Base-by-base conservation (phyloP, 352 stramenopile species). In the Phytophthora citricola region DNA sequence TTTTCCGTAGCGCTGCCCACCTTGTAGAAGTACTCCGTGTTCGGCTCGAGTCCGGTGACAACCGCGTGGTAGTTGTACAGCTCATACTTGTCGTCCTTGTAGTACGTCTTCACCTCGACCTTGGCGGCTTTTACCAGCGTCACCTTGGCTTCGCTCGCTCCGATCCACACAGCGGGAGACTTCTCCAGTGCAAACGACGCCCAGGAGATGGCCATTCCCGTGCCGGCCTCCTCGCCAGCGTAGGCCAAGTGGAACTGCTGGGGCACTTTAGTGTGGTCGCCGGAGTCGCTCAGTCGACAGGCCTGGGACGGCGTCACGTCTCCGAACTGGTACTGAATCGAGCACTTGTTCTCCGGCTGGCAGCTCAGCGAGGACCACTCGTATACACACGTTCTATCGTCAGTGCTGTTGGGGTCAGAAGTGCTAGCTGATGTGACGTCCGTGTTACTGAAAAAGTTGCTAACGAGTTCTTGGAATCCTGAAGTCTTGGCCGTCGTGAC, bases 11-110 rank as follows among this genome's bases (percentile, higher is more conserved):
- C 17, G 22, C 43, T 49, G 10, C 53, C 53, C 15, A 27, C 53
- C 54, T 32, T 71, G 38, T 75, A 71, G 45, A 71, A 75, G 27
- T 75, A 75, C 20, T 68, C 62, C 0, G 61, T 71, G 20, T 68
- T 64, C 4, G 66, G 43, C 27, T 75, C 4, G 8, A 75, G 40
- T 10, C 49, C 66, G 9, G 26, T 54, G 5, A 75, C 55, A 10
- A 68, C 56, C 3, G 59, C 66, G 34, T 75, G 66, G 56, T 75
- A 71, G 10, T 40, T 75, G 55, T 64, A 68, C 38, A 89, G 45
- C 26, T 65, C 57, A 58, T 90, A 90, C 27, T 76, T 48, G 12
- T 80, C 50, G 43, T 81, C 63, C 48, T 85, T 73, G 56, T 65
- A 73, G 62, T 88, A 85, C 29, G 63, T 50, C 24, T 71, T 64